Base-by-base conservation (phyloP, 192 early-diverging fungal genomes). In the Radiomyces spectabilis region DNA sequence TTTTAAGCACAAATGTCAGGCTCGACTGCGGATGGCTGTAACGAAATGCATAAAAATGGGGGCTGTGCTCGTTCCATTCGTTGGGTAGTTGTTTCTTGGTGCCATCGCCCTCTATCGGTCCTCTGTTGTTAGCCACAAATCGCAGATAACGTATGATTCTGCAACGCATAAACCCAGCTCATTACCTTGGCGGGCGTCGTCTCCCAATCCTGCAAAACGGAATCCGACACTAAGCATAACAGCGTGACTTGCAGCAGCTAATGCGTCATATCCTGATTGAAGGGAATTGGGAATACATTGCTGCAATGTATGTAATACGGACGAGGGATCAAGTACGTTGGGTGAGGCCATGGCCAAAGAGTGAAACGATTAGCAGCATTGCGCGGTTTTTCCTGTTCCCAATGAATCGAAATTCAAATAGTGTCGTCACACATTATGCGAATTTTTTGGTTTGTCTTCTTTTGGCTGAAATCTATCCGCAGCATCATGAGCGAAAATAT, bases 1-100 rank as follows among this genome's bases (percentile, higher is more conserved):
- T 70, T 53, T 88, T 90, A 18, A 90, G 58, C 12, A 86, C 51
- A 46, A 85, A 88, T 0, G 78, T 85, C 12, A 88, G 65, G 12
- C 77, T 65, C 0, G 86, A 88, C 29, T 84, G 77, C 3, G 77
- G 61, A 58, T 88, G 88, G 5, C 52, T 74, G 51, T 87, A 88
- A 51, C 77, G 69, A 51, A 85, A 76, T 7, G 79, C 66, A 46
- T 77, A 90, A 16, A 75, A 66, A 22, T 84, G 80, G 0, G 69
- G 60, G 1, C 69, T 74, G 22, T 75, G 57, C 1, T 56, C 45
- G 63, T 85, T 87, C 86, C 86, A 89, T 25, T 65, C 58, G 21
- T 42, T 19, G 4, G 81, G 79, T 16, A 86, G 26, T 5, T 51
- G 42, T 25, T 57, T 47, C n/a, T 68, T 37, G 48, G 61, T 54